A percentile compares a stretch with the other conserved stretches of the same genome.
Evolutionary conservation across 805 yeast genomes (phyloP).

Genomic region (Pichia scutulata): DNA sequence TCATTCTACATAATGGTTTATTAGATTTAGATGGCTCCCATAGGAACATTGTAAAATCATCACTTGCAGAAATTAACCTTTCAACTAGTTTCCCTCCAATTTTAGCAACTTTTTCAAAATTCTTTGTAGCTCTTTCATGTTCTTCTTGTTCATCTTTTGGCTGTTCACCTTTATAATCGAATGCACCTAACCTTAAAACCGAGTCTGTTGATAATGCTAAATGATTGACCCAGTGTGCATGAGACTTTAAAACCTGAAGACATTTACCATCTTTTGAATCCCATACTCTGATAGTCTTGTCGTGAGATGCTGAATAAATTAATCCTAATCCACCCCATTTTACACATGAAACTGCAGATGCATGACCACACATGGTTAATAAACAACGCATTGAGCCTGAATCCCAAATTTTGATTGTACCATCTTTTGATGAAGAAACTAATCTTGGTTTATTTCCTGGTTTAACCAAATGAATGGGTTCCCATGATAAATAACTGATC

Average conservation of each 20-base stretch:
- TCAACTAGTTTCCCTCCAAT: slow-evolving; percentile 53
- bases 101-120: slow-evolving; percentile 57
- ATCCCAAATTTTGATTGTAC: slow-evolving; percentile 87
- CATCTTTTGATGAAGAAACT: slow-evolving; percentile 87
- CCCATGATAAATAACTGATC: slow-evolving; percentile 89
- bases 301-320: slow-evolving; percentile 90
- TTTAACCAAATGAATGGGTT: slow-evolving; percentile 75
- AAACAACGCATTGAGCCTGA: slow-evolving; percentile 57
- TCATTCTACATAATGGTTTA: slow-evolving; percentile 89
- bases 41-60: slow-evolving; percentile 94
- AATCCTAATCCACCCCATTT: slow-evolving; percentile 91
- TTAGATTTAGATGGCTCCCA: slow-evolving; percentile 84
- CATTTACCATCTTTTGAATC: slow-evolving; percentile 71
- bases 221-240: slow-evolving; percentile 98
- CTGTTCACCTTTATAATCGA: slow-evolving; percentile 55
- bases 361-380: slow-evolving; percentile 77
- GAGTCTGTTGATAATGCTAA: slow-evolving; percentile 86
- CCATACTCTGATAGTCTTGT: slow-evolving; percentile 91
- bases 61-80: slow-evolving; percentile 88
- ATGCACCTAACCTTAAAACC: slow-evolving; percentile 81
- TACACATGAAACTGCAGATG: slow-evolving; percentile 87
- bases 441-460: slow-evolving; percentile 63
- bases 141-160: slow-evolving; percentile 41
- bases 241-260: slow-evolving; percentile 71
- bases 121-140: slow-evolving; percentile 45